Conservation (phyloP, 805 yeast genomes). For the Teunomyces funiuensis region DNA sequence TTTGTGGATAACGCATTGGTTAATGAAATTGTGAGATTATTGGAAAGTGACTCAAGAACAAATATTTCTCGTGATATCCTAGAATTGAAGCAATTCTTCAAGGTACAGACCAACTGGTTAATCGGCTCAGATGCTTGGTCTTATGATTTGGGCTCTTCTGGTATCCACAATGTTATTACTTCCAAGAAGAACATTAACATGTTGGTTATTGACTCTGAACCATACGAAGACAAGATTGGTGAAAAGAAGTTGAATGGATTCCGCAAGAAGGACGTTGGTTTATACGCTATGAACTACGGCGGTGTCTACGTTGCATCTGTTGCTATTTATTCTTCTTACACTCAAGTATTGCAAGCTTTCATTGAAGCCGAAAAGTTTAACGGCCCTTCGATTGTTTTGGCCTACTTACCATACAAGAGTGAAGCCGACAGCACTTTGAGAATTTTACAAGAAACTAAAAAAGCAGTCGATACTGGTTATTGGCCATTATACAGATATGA, state of each 20-base stretch:
- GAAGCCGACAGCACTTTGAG: conserved; percentile 70
- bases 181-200: conserved; percentile 78
- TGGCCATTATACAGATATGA: conserved; percentile 93
- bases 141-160: conserved; percentile 87
- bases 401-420: conserved; percentile 74
- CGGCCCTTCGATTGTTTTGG: conserved; percentile 91
- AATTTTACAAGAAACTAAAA: conserved; percentile 81
- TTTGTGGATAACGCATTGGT: conserved; percentile 24
- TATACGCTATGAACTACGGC: conserved; percentile 93
- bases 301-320: conserved; percentile 89
- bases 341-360: conserved; percentile 86
- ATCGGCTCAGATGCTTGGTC: conserved; percentile 96
- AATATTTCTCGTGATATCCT: conserved; percentile 47
- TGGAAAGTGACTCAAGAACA: conserved; percentile 39
- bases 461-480: conserved; percentile 89
- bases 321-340: conserved; percentile 89
- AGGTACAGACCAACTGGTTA: conserved; percentile 66
- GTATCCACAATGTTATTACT: conserved; percentile 80
- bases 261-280: conserved; percentile 88
- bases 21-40: conserved; percentile 35
- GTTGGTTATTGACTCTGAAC: conserved; percentile 85
- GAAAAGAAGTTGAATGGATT: conserved; percentile 38
- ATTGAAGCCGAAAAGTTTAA: conserved; percentile 85
- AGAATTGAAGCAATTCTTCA: conserved; percentile 45
- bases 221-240: conserved; percentile 42